Conservation (phyloP, 2,329 filamentous ascomycete species). For the Exophiala mesophila region DNA sequence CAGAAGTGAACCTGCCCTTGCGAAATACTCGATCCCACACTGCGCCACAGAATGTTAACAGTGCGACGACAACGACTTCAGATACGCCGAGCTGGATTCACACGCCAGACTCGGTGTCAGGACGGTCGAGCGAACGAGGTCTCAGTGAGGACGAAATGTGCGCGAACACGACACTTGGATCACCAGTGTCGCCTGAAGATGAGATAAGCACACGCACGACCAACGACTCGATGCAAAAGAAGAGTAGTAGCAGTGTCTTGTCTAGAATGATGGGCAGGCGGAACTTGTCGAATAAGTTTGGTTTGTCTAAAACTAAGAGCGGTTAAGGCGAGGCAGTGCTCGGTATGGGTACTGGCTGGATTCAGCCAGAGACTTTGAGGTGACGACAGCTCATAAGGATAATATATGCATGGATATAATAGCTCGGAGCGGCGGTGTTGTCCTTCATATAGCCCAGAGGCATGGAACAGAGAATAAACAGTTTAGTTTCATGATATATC, state of each 20-base stretch:
- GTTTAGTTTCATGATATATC: too few relatives aligned
- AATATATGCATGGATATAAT: too few relatives aligned
- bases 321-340: not conserved
- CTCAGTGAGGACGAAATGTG: not conserved
- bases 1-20: conserved; percentile 3
- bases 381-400: too few relatives aligned
- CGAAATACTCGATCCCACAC: not conserved
- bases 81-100: not conserved
- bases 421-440: too few relatives aligned
- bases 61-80: conserved; percentile 3
- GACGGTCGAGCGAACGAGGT: not conserved
- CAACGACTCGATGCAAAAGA: conserved; percentile 8
- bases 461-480: too few relatives aligned
- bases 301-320: conserved; percentile 17
- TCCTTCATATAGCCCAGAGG: too few relatives aligned
- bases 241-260: conserved; percentile 17
- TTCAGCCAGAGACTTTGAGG: too few relatives aligned
- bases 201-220: not conserved
- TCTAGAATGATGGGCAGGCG: conserved; percentile 13
- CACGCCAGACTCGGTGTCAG: not conserved
- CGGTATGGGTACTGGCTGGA: too few relatives aligned
- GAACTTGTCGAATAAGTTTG: conserved; percentile 15
- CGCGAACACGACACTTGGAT: not conserved
- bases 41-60: conserved; percentile 1
- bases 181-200: conserved; percentile 2